Conservation (phyloP, 2,329 filamentous ascomycete genomes). For the Didymella sp. region DNA sequence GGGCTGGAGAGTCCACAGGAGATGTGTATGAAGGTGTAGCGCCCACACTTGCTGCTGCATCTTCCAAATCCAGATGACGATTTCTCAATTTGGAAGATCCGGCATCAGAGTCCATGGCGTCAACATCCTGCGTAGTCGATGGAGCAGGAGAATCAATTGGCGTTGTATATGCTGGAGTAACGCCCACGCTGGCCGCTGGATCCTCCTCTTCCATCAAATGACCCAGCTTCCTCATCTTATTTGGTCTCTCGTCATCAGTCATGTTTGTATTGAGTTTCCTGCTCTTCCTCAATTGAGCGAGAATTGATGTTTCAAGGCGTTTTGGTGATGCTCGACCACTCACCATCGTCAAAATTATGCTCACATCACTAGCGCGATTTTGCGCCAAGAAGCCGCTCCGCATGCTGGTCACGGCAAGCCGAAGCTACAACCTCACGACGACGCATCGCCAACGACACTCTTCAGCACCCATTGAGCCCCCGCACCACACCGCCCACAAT, state of each 20-base stretch:
- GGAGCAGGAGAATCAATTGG: constrained; percentile 19
- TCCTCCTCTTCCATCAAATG: constrained; percentile 35
- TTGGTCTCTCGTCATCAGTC: constrained; percentile 63
- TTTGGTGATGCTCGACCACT: constrained; percentile 23
- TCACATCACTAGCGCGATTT: constrained; percentile 33
- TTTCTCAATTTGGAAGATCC: constrained; percentile 12
- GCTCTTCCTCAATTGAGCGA: constrained; percentile 4
- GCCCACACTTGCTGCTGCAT: constrained; percentile 16
- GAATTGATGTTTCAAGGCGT: constrained; percentile 10
- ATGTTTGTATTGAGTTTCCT: constrained; percentile 47
- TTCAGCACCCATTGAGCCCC: constrained; percentile 39
- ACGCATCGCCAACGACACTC: constrained; percentile 33
- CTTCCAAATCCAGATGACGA: constrained; percentile 13
- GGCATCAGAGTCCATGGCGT: constrained; percentile 4
- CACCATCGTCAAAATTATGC: constrained; percentile 39
- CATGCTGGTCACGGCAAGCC: constrained; percentile 26
- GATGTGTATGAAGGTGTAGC: constrained; percentile 16
- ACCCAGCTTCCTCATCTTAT: constrained; percentile 62
- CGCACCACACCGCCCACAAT: constrained; percentile 62
- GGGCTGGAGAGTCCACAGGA: constrained; percentile 16
- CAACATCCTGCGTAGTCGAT: neutral
- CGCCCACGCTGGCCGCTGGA: constrained; percentile 17
- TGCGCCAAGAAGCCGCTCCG: constrained; percentile 24
- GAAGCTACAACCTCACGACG: constrained; percentile 36
- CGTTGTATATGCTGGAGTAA: constrained; percentile 17